A percentile compares a stretch with the other conserved stretches of the same genome.
These are phyloP conservation scores for Calonectria henricotiae DNA, from an alignment of 2,329 filamentous ascomycete genomes.

Conservation along the genomic window DNA sequence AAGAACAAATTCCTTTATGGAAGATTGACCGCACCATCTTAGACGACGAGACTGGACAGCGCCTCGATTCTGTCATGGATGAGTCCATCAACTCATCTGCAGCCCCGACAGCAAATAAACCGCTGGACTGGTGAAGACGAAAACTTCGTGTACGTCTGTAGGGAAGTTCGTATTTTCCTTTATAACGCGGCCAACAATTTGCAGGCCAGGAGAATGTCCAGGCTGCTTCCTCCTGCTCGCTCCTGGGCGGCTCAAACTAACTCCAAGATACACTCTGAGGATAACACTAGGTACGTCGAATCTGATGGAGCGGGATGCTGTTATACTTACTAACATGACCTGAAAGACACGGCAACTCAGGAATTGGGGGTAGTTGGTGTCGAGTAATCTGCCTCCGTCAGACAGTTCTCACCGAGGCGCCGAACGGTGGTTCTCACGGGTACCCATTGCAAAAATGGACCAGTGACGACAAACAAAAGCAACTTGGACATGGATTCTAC, in stretches of 20 bases:
- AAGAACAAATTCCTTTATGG: constrained; percentile 56
- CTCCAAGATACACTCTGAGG: background rate
- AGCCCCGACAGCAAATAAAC: constrained; percentile 53
- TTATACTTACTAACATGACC: background rate
- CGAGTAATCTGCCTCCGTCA: background rate
- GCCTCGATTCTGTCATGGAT: constrained; percentile 51
- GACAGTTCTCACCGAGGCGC: background rate
- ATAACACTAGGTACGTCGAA: background rate
- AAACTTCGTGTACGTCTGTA: background rate
- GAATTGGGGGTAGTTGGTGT: background rate
- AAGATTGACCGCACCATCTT: constrained; percentile 56
- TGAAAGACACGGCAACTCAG: no score
- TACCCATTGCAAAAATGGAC: background rate
- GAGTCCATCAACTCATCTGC: constrained; percentile 51
- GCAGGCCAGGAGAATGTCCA: background rate
- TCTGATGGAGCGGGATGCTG: background rate
- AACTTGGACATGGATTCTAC: background rate
- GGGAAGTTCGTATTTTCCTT: background rate
- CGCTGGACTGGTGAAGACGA: constrained; percentile 59
- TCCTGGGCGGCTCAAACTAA: background rate
- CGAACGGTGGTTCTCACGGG: background rate
- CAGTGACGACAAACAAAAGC: background rate
- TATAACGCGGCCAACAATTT: background rate
- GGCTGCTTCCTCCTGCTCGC: no score
- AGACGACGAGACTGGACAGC: constrained; percentile 55